phyloP scores from a whole-genome alignment of 768 basidiomycete genomes.

The Psilocybe tampanensis region DNA sequence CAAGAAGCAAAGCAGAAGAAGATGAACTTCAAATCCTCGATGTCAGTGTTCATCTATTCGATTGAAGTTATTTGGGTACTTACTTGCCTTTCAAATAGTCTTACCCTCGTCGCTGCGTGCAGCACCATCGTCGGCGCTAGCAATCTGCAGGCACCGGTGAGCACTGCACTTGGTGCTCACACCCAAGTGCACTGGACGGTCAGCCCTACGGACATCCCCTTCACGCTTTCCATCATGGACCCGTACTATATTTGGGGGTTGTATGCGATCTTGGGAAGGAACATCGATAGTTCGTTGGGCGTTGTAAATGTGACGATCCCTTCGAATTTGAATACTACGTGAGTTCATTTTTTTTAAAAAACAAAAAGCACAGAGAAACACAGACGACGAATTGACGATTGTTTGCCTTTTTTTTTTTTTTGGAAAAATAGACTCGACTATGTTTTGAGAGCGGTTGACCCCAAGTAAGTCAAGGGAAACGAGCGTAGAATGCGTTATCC shows the following conservation, averaged over 20 bases:
- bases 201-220: neutral
- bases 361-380: too few species aligned
- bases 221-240: conserved; percentile 4
- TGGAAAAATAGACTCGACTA: neutral
- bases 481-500: neutral
- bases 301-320: neutral
- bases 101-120: neutral
- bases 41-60: too few species aligned
- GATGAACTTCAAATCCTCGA: too few species aligned
- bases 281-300: neutral
- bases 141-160: neutral
- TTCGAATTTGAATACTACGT: neutral
- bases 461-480: neutral
- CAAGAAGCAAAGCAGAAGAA: too few species aligned
- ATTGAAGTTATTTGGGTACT: too few species aligned
- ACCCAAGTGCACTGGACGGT: conserved; percentile 1
- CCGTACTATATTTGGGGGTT: neutral
- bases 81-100: neutral
- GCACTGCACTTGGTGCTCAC: neutral
- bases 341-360: neutral
- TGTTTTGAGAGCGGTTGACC: neutral
- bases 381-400: too few species aligned
- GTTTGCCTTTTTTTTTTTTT: too few species aligned
- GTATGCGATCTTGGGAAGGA: neutral
- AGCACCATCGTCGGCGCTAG: neutral